These are phyloP conservation scores for Fusarium sp. DNA, from an alignment of 2,329 filamentous ascomycete species.

Conservation along the genomic window DNA sequence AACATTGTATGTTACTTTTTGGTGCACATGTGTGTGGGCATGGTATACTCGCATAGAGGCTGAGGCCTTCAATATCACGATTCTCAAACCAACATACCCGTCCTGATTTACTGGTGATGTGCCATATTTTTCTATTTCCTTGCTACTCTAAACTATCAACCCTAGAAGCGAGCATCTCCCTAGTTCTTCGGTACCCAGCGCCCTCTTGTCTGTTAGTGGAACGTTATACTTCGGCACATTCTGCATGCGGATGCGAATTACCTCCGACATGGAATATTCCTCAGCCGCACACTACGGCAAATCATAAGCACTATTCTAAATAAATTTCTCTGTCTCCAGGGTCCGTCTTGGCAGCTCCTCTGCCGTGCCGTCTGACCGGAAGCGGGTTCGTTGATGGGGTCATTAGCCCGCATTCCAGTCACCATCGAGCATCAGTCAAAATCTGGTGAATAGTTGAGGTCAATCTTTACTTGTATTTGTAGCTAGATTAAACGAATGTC, in stretches of 20 bases:
- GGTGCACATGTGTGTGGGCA: neutral
- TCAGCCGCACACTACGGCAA: neutral
- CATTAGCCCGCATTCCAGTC: slow-evolving; percentile 3
- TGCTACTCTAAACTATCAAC: neutral
- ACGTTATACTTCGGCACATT: neutral
- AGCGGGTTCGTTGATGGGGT: neutral
- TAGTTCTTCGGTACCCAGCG: neutral
- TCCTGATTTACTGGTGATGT: neutral
- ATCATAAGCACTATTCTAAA: neutral
- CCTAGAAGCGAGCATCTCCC: too few relatives aligned
- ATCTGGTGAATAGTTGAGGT: neutral
- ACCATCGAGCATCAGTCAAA: neutral
- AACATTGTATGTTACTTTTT: neutral
- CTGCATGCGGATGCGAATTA: neutral
- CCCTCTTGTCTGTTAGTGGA: neutral
- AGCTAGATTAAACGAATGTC: slow-evolving; percentile 23
- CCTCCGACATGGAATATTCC: neutral
- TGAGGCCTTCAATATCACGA: neutral
- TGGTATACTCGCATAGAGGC: neutral
- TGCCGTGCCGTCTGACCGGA: slow-evolving; percentile 2
- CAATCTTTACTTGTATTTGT: slow-evolving; percentile 22
- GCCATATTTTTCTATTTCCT: neutral
- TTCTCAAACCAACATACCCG: neutral
- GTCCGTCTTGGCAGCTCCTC: neutral
- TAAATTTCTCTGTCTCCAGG: neutral